Conservation (phyloP, 208 protist species). For the Phytomonas francai region DNA sequence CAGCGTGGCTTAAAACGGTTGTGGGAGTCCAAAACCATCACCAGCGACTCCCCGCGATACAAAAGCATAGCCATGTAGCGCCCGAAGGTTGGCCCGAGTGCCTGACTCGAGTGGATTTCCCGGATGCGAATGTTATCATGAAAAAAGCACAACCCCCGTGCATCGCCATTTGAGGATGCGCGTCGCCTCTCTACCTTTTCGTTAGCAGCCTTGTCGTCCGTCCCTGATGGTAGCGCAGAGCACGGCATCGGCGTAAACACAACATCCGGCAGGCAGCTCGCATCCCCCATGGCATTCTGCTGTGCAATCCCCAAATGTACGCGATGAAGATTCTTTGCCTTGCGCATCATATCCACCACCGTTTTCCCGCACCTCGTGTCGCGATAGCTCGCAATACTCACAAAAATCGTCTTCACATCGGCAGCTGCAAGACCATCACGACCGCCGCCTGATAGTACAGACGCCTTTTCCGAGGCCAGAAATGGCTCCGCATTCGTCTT, state of each 20-base stretch:
- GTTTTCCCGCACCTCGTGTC: constrained; percentile 79
- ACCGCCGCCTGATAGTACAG: constrained; percentile 10
- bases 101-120: constrained; percentile 29
- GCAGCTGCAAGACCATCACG: constrained; percentile 8
- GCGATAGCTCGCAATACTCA: constrained; percentile 84
- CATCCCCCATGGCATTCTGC: constrained; percentile 38
- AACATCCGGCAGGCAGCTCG: constrained; percentile 28
- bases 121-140: constrained; percentile 44
- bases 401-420: constrained; percentile 62
- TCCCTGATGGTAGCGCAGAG: neutral
- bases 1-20: constrained; percentile 65
- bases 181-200: constrained; percentile 8
- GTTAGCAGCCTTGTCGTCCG: neutral
- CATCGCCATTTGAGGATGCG: constrained; percentile 4
- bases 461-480: constrained; percentile 11
- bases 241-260: constrained; percentile 16
- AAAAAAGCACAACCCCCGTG: constrained; percentile 34
- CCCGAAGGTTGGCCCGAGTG: constrained; percentile 72
- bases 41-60: constrained; percentile 61
- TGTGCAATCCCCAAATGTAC: constrained; percentile 84
- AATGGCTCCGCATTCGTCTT: constrained; percentile 11
- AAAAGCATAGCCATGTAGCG: constrained; percentile 80
- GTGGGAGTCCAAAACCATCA: constrained; percentile 78
- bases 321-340: constrained; percentile 55
- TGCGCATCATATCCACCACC: constrained; percentile 54